Base-by-base conservation (phyloP, 1,284 basidiomycete genomes). In the Trichosporon coremiiforme region DNA sequence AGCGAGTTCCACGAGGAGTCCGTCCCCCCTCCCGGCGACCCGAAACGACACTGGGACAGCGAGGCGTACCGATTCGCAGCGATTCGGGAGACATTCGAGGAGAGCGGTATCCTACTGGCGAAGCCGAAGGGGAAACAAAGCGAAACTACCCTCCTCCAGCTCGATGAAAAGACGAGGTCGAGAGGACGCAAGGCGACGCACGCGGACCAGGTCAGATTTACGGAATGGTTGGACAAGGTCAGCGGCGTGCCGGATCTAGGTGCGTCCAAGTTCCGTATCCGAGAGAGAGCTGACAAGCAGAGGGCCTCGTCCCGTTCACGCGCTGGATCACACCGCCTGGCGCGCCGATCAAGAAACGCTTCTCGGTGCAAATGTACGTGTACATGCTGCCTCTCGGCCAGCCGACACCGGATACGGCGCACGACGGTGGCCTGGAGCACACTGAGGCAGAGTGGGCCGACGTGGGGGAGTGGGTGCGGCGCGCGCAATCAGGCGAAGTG, bases 41-140 rank as follows among this genome's bases (percentile, higher is more conserved):
- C 67, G 4, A 57, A 33, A 6, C 53, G 71, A 20, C 71, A 73
- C 55, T 12, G 53, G 57, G 67, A 73, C 38, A 66, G 71, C 41
- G 22, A 38, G 20, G 65, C 62, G 35, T 73, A 73, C 20, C 66
- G 66, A 15, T 45, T 70, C 1, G 69, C 67, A 2, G 71, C 71
- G 20, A 60, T 73, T n/a, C 69, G 71, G 9, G 71, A 73, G 64
- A 70, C 71, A n/a, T 73, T 73, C 25, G 71, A 73, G 69, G 71
- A 73, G 47, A 73, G 71, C 57, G 71, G 71, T 12, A 68, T 73
- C n/a, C 68, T 73, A 1, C 69, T 73, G 0, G 69, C 71, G 9
- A 68, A 53, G 33, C 7, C 10, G 41, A 62, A 41, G 31, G 68
- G 62, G 8, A 20, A 25, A 20, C 36, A 64, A 38, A 17, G 6